phyloP scores from a whole-genome alignment of 805 yeast genomes.

The Ogataea ganodermae region DNA sequence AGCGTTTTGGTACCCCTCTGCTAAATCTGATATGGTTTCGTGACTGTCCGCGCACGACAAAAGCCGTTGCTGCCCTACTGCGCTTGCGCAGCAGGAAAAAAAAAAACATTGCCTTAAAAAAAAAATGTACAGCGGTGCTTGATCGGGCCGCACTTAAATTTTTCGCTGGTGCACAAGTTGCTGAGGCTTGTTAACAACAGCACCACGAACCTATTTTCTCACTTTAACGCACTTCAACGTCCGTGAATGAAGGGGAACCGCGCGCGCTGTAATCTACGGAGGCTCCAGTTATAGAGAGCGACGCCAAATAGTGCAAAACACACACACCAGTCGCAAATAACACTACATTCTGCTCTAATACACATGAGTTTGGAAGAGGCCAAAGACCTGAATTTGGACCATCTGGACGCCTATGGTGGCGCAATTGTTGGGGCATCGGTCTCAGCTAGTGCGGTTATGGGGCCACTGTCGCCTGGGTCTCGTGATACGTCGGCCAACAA shows the following conservation, averaged over 20 bases:
- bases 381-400: conserved; percentile 1
- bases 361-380: conserved; percentile 13
- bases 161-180: not conserved
- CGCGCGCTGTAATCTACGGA: not conserved
- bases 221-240: not conserved
- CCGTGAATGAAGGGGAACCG: conserved; percentile 1
- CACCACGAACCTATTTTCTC: not conserved
- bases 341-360: conserved; percentile 1
- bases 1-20: not conserved
- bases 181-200: conserved; percentile 3
- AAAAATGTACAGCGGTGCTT: not conserved
- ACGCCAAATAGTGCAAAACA: not conserved
- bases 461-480: conserved; percentile 4
- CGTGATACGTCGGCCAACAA: not conserved
- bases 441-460: not conserved
- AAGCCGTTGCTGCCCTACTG: not conserved
- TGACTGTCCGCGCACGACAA: not conserved
- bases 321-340: not conserved
- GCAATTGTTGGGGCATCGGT: not conserved
- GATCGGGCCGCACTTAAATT: not conserved
- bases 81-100: not conserved
- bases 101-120: not conserved
- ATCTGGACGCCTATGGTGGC: conserved; percentile 7
- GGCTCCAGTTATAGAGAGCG: not conserved
- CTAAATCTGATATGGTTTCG: too few species aligned